phyloP scores from a whole-genome alignment of 2,329 filamentous ascomycete species.

The Fusarium veterinarium region DNA sequence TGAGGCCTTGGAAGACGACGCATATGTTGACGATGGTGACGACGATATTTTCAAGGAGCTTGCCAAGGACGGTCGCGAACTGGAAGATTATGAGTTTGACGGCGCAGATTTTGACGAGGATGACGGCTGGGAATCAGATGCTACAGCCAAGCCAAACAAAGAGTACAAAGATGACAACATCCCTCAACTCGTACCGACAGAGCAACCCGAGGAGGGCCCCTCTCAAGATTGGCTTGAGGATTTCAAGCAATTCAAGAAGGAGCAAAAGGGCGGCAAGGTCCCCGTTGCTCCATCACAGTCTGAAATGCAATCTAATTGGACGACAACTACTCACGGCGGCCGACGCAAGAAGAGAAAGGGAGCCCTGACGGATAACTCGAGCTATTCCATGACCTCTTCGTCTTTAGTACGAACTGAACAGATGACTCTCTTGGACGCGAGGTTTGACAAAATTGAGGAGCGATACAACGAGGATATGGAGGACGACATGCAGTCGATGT shows the following conservation, averaged over 20 bases:
- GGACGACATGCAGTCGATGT: constrained; percentile 66
- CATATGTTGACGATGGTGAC: constrained; percentile 87
- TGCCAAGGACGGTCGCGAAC: constrained; percentile 75
- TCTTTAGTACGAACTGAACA: constrained; percentile 89
- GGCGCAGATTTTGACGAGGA: constrained; percentile 72
- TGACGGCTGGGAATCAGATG: constrained; percentile 94
- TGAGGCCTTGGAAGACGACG: constrained; percentile 94
- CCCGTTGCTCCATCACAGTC: constrained; percentile 62
- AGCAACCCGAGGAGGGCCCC: constrained; percentile 68
- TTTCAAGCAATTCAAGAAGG: constrained; percentile 94
- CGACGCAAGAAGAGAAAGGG: constrained; percentile 95
- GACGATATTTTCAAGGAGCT: constrained; percentile 87
- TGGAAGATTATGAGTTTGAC: constrained; percentile 85
- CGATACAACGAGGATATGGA: constrained; percentile 69
- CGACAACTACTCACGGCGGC: constrained; percentile 81
- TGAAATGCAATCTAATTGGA: constrained; percentile 77
- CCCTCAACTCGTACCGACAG: constrained; percentile 61
- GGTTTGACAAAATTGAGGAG: constrained; percentile 92
- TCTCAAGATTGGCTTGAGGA: constrained; percentile 90
- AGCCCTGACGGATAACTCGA: constrained; percentile 86
- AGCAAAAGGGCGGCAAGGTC: constrained; percentile 65
- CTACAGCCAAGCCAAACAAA: constrained; percentile 80
- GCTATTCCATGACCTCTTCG: constrained; percentile 92
- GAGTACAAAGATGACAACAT: constrained; percentile 64
- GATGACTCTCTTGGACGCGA: constrained; percentile 83